Base-by-base conservation (phyloP, 2,329 filamentous ascomycete genomes). In the Aspergillus awamori region DNA sequence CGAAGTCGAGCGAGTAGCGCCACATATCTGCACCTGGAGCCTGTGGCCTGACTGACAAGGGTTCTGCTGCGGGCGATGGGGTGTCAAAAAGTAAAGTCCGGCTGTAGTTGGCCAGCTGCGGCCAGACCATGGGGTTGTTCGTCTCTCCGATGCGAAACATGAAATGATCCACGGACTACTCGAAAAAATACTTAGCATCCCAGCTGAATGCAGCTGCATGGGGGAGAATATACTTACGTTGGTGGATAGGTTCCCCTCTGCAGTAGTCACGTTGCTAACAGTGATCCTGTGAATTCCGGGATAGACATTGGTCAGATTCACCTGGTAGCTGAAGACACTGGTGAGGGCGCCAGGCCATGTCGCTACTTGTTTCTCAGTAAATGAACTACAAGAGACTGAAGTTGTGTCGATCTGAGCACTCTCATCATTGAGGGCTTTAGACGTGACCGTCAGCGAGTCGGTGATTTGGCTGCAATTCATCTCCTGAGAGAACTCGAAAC, bases 1-100 rank as follows among this genome's bases (percentile, higher is more conserved):
- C 85, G 78, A 83, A 89, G 59, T 85, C 86, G 28, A 83, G 81
- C 33, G 83, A 85, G 70, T 86, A 88, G 13, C 86, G 83, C 76
- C 82, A 89, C 66, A 81, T 81, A 65, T 86, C 84, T 3, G 87
- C 87, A 30, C 87, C 87, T 8, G 85, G 75, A 3, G 87, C 87
- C 58, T 81, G 80, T 65, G 88, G 87, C 13, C 79, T 76, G 57
- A 88, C 75, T 52, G 77, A 81, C 48, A 83, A 76, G 45, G 67
- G 72, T 3, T 77, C 77, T 6, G 79, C 72, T 1, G 69, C 64
- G 22, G 79, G 71, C 10, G 51, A 55, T 17, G 53, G 53, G 26
- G 39, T 36, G 52, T 78, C 72, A 56, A 79, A 72, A 11, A 88
- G 76, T 2, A 88, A 77, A 5, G 75, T 77, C 6, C 75, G 76